A percentile compares a stretch with the other conserved stretches of the same genome.
Evolutionary conservation across 805 yeast species (phyloP).

Genomic region (Henningerozyma blattae): DNA sequence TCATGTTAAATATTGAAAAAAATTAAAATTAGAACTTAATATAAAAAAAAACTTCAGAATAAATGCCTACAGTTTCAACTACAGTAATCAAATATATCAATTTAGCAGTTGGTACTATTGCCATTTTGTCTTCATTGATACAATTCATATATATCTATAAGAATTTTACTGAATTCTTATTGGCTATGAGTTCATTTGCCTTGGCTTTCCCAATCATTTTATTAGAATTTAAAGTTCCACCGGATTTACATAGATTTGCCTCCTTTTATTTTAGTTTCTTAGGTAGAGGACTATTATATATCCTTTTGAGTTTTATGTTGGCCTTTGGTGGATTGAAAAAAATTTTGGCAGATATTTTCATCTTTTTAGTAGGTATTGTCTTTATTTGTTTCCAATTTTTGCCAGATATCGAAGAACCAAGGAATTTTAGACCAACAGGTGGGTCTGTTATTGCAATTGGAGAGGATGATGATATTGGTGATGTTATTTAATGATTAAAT

Average conservation of each 20-base stretch:
- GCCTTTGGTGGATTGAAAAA: slow-evolving; percentile 45
- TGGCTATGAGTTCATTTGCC: slow-evolving; percentile 45
- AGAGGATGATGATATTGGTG: slow-evolving; percentile 26
- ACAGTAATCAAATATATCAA: slow-evolving; percentile 31
- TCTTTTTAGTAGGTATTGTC: slow-evolving; percentile 48
- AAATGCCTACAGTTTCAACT: slow-evolving; percentile 9
- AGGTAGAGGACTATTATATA: slow-evolving; percentile 36
- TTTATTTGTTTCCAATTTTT: slow-evolving; percentile 56
- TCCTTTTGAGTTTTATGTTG: slow-evolving; percentile 36
- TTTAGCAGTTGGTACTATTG: slow-evolving; percentile 39
- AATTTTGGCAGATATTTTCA: slow-evolving; percentile 42
- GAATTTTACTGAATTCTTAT: slow-evolving; percentile 32
- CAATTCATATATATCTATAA: slow-evolving; percentile 12
- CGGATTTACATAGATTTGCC: slow-evolving; percentile 51
- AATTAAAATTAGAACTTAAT: no score
- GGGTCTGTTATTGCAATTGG: slow-evolving; percentile 12
- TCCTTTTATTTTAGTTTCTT: slow-evolving; percentile 56
- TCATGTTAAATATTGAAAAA: no score
- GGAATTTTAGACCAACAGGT: slow-evolving; percentile 57
- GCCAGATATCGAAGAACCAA: slow-evolving; percentile 70
- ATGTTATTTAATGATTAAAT: not conserved
- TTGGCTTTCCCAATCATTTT: slow-evolving; percentile 44
- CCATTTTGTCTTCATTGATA: slow-evolving; percentile 28
- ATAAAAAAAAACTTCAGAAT: no score
- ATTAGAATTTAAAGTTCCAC: slow-evolving; percentile 33